Evolutionary conservation across 2,329 filamentous ascomycete genomes (phyloP), one percentile per base, ranked within the genome.

Genomic region (Lojkania enalia): DNA sequence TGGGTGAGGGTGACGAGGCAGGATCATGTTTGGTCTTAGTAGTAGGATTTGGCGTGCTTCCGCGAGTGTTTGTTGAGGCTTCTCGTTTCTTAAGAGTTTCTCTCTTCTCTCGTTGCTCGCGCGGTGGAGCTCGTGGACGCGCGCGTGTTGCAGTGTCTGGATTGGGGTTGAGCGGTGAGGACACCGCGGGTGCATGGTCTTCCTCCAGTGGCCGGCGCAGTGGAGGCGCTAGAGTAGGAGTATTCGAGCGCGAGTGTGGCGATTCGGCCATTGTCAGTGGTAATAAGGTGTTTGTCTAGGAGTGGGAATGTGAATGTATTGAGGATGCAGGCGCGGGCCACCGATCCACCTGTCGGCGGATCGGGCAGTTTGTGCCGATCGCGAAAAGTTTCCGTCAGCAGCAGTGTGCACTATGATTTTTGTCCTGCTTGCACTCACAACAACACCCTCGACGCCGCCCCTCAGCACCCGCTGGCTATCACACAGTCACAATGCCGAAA

Each of bases 151-250:
- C 60, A 12, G 55, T 25, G 76, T 74, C 80, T 51, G 78, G 76
- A 74, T 74, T 81, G 48, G 78, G 76, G 57, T 90, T 90, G 50
- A 91, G 79, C 20, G 87, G 87, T 9, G 87, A 91, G 2, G 87
- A 83, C 2, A 90, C 77, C 11, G 83, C 78, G 3, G 87, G 87
- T 49, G 79, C 79, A 67, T 90, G 84, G 62, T 82, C 82, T 58
- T 88, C 85, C 49, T 87, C 85, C 20, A 86, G 75, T 16, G 76
- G 73, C 47, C 85, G 83, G 60, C 87, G 87, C 62, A 85, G 79
- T 3, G 84, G 82, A 18, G 62, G 63, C 20, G 61, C 59, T 16
- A 63, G 48, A 7, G 57, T 54, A 19, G 70, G 68, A 7, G 69
- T 71, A 42, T 63, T 66, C 14, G 66, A 61, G 32, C 69, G 67